Conservation (phyloP, 1,139 yeast genomes). For the Zygoascus sp. region DNA sequence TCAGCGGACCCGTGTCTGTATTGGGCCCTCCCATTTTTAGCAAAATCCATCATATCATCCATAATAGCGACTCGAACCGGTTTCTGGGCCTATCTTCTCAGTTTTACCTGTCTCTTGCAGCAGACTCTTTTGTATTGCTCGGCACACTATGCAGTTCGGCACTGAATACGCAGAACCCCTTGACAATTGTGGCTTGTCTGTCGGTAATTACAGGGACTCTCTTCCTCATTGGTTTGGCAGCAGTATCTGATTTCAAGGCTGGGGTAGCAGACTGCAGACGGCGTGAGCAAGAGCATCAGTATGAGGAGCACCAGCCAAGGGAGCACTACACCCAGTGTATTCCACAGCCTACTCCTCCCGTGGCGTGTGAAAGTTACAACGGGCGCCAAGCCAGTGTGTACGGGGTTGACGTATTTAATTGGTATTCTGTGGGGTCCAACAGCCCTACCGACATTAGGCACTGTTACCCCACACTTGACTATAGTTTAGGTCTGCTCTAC, state of each 20-base stretch:
- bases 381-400: neutral
- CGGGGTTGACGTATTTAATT: constrained; percentile 5
- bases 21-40: neutral
- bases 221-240: constrained; percentile 5
- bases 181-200: neutral
- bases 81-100: constrained; percentile 5
- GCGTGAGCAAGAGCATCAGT: neutral
- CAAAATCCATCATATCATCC: neutral
- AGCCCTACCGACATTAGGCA: constrained; percentile 4
- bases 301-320: neutral
- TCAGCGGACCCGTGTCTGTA: too few species aligned
- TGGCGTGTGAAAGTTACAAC: neutral
- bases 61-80: neutral
- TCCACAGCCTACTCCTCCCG: constrained; percentile 1
- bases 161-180: neutral
- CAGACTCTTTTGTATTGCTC: constrained; percentile 1
- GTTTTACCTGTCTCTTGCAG: constrained; percentile 10
- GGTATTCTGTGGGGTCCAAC: constrained; percentile 8
- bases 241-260: constrained; percentile 10
- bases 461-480: constrained; percentile 4
- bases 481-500: neutral
- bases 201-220: neutral
- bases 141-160: constrained; percentile 2
- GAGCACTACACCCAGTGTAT: too few species aligned
- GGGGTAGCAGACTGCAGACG: constrained; percentile 4